Conservation (phyloP, 2,329 filamentous ascomycete species). For the Fusarium agapanthi region DNA sequence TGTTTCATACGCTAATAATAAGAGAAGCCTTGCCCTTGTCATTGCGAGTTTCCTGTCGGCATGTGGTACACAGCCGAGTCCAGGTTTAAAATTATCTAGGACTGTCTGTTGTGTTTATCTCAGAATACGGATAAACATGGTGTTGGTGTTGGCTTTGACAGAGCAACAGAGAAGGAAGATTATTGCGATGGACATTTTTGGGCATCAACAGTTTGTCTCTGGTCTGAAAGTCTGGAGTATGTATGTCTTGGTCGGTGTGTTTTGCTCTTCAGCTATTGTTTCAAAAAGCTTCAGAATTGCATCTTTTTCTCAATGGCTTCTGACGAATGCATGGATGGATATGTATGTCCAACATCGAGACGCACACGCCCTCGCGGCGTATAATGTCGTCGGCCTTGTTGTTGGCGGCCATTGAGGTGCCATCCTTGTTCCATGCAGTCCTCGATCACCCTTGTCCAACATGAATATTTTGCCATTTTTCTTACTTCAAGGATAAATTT, state of each 20-base stretch:
- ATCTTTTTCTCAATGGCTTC: not conserved
- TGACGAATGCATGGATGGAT: not conserved
- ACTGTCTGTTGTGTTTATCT: conserved; percentile 29
- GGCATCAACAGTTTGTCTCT: conserved; percentile 20
- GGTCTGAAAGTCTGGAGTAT: not conserved
- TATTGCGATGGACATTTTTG: conserved; percentile 18
- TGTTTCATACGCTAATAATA: conserved; percentile 43
- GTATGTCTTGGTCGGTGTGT: not conserved
- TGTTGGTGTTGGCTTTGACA: not conserved
- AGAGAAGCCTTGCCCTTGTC: conserved; percentile 36
- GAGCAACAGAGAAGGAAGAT: not conserved
- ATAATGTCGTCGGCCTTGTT: conserved; percentile 32
- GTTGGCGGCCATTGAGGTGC: conserved; percentile 28
- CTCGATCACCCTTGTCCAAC: conserved; percentile 28
- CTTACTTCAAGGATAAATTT: conserved; percentile 5
- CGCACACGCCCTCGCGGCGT: conserved; percentile 33
- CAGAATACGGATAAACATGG: conserved; percentile 20
- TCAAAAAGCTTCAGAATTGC: not conserved
- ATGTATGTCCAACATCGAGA: conserved; percentile 21
- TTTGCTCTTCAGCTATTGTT: conserved; percentile 13
- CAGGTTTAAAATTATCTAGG: conserved; percentile 36
- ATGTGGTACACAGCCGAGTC: conserved; percentile 38
- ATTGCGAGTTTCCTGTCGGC: conserved; percentile 31
- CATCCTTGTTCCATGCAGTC: conserved; percentile 37
- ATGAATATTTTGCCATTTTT: conserved; percentile 29